A percentile compares a stretch with the other conserved stretches of the same genome.
Conservation (phyloP, 345 rosid species). For the Viola odorata region DNA sequence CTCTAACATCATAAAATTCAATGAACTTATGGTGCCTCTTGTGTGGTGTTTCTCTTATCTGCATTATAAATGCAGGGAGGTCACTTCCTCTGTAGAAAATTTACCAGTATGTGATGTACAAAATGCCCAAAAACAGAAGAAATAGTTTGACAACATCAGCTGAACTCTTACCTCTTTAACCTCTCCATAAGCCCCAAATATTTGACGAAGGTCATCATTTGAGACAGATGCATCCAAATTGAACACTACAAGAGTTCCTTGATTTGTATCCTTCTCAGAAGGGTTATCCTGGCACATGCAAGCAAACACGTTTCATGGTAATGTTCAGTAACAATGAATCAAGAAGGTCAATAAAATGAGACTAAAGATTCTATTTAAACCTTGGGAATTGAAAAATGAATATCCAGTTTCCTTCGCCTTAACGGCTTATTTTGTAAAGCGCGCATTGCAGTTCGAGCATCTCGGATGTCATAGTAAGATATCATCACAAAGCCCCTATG, state of each 20-base stretch:
- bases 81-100: neutral
- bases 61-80: slow-evolving; percentile 24
- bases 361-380: slow-evolving; percentile 1
- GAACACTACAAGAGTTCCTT: slow-evolving; percentile 90
- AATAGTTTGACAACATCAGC: slow-evolving; percentile 4
- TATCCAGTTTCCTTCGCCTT: neutral
- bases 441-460: neutral
- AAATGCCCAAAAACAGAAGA: too few species aligned
- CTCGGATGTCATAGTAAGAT: neutral
- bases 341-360: neutral
- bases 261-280: slow-evolving; percentile 83
- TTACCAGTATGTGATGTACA: neutral
- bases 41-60: slow-evolving; percentile 97
- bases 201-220: slow-evolving; percentile 73
- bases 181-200: slow-evolving; percentile 83
- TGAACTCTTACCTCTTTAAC: slow-evolving; percentile 68
- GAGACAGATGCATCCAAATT: slow-evolving; percentile 87
- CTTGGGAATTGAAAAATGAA: neutral
- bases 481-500: neutral
- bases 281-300: slow-evolving; percentile 68
- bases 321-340: slow-evolving; percentile 6
- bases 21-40: slow-evolving; percentile 88
- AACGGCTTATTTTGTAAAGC: neutral
- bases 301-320: slow-evolving; percentile 6
- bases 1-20: slow-evolving; percentile 89